Base-by-base conservation (phyloP, 2,329 filamentous ascomycete species). In the Scedosporium aurantiacum region DNA sequence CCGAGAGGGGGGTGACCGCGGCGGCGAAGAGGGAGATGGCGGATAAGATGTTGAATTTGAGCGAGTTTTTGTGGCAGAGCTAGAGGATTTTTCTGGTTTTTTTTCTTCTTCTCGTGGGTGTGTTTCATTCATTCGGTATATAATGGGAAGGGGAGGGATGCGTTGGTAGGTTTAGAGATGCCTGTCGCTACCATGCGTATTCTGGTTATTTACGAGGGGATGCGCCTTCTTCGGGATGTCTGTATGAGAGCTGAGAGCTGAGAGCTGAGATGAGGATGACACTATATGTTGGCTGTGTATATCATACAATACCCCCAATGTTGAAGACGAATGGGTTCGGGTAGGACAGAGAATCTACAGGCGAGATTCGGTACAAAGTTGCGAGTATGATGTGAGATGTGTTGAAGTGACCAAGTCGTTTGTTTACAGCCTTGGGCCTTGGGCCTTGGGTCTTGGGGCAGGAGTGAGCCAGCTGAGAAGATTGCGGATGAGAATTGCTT, bases 61-160 rank as follows among this genome's bases (percentile, higher is more conserved):
- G 85, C 68, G 88, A 91, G 76, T 79, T 85, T 67, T 84, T 89
- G 82, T 90, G 84, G 85, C 82, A 86, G 73, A 79, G 74, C 63
- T 81, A 27, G 23, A n/a, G n/a, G 25, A 25, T 18, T n/a, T 16
- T 57, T 41, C 3, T 40, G 27, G 4, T 32, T 4, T 57, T 57
- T 57, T 21, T 21, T 41, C n/a, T 16, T 57, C 2, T 37, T 14
- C 54, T 18, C 27, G 5, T 37, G 10, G 23, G n/a, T 25, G 14
- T 32, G n/a, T 40, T 37, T n/a, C 37, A 7, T 54, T 54, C 47
- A 21, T 54, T 14, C 23, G 23, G n/a, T 27, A 54, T 54, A 54
- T 18, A 54, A 54, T 12, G 50, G 50, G 23, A 12, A 14, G 18
- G 43, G 43, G 43, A 47, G 6, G 16, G 43, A n/a, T 47, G 21